Evolutionary conservation across 768 basidiomycete genomes (phyloP).

Genomic region (Dentipellis sp.): DNA sequence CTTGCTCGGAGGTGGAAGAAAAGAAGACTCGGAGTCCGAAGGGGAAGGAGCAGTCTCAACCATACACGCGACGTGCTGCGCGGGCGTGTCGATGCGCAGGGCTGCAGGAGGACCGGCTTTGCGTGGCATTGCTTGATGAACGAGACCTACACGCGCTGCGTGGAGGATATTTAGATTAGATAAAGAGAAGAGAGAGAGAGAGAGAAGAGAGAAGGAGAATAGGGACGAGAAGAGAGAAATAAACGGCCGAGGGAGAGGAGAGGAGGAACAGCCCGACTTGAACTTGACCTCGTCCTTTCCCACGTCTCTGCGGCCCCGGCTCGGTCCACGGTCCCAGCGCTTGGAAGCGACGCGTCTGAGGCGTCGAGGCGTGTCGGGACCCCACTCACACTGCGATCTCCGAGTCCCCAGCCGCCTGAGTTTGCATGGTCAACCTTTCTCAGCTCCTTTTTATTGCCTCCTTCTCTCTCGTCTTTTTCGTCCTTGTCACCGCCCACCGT

Average conservation of each 20-base stretch:
- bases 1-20: constrained; percentile 30
- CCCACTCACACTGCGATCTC: background rate
- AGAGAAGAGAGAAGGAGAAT: constrained; percentile 7
- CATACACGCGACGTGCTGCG: constrained; percentile 25
- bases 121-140: constrained; percentile 28
- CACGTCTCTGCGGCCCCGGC: too few species aligned
- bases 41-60: constrained; percentile 37
- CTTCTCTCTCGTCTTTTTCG: constrained; percentile 35
- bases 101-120: constrained; percentile 44
- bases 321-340: background rate
- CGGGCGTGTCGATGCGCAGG: constrained; percentile 51
- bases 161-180: constrained; percentile 9
- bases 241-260: constrained; percentile 7
- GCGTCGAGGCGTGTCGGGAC: constrained; percentile 3
- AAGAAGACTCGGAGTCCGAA: constrained; percentile 40
- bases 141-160: constrained; percentile 21
- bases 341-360: constrained; percentile 4
- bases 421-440: constrained; percentile 43
- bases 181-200: constrained; percentile 19
- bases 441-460: constrained; percentile 50
- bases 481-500: constrained; percentile 37
- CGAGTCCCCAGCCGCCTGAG: background rate
- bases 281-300: background rate
- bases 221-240: constrained; percentile 14
- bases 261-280: constrained; percentile 4